Conservation (phyloP, 495 filamentous ascomycete species). For the Hypoxylon cercidicola region DNA sequence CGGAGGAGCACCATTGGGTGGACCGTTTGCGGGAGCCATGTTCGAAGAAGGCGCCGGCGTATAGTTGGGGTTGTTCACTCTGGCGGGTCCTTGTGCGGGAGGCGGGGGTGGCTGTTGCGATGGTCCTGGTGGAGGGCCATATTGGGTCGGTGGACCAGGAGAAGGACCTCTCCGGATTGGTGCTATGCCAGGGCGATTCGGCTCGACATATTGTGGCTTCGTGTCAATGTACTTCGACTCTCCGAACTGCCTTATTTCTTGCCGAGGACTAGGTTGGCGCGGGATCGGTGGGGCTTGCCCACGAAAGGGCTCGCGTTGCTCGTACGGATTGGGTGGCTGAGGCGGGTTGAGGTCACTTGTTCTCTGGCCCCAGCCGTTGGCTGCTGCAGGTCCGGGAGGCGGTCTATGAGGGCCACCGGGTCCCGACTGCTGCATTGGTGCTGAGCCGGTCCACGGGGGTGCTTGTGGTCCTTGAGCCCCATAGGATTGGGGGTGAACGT, state of each 20-base stretch:
- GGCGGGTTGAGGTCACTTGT: constrained; percentile 81
- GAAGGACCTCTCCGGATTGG: constrained; percentile 57
- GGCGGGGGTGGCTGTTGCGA: constrained; percentile 57
- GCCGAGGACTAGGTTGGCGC: constrained; percentile 74
- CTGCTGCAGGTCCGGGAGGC: constrained; percentile 68
- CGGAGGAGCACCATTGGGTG: constrained; percentile 70
- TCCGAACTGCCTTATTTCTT: constrained; percentile 77
- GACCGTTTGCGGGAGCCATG: constrained; percentile 51
- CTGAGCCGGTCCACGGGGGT: constrained; percentile 84
- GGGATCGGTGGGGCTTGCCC: constrained; percentile 68
- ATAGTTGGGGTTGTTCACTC: constrained; percentile 79
- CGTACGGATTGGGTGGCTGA: constrained; percentile 80
- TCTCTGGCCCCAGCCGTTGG: constrained; percentile 77
- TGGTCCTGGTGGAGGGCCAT: constrained; percentile 65
- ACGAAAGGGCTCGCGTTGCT: constrained; percentile 75
- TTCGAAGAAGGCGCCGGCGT: constrained; percentile 68
- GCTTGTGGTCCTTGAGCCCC: constrained; percentile 75
- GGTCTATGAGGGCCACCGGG: constrained; percentile 64
- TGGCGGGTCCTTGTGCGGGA: constrained; percentile 55
- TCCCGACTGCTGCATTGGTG: constrained; percentile 69
- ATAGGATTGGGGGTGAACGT: constrained; percentile 79
- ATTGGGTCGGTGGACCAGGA: constrained; percentile 65
- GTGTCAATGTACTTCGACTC: constrained; percentile 67
- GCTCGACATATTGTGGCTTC: constrained; percentile 75
- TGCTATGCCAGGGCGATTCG: constrained; percentile 66